Percentiles rank a stretch among this genome's conserved stretches.
phyloP scores from a whole-genome alignment of 2,329 filamentous ascomycete genomes.

The Aspergillus costaricaensis region DNA sequence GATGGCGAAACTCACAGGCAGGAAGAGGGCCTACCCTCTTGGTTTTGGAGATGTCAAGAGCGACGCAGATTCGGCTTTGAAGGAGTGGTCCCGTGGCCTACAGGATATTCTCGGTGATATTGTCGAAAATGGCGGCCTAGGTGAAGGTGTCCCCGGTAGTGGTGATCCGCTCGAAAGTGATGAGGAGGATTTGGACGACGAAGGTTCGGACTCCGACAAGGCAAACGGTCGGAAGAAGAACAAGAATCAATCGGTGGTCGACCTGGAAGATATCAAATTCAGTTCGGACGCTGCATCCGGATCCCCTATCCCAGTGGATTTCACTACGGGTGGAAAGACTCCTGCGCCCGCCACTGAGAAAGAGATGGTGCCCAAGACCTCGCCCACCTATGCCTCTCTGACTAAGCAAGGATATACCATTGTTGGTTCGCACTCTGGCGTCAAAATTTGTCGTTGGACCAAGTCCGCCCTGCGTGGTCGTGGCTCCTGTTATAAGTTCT shows the following conservation, averaged over 20 bases:
- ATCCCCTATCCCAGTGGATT: slow-evolving; percentile 75
- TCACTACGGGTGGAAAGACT: slow-evolving; percentile 60
- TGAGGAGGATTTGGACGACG: slow-evolving; percentile 66
- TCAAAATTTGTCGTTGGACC: slow-evolving; percentile 98
- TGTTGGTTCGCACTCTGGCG: slow-evolving; percentile 90
- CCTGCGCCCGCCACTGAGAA: slow-evolving; percentile 58
- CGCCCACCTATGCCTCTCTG: slow-evolving; percentile 82
- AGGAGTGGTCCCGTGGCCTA: slow-evolving; percentile 78
- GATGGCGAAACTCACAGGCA: slow-evolving; percentile 91
- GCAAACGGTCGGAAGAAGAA: slow-evolving; percentile 51
- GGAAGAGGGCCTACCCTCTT: slow-evolving; percentile 83
- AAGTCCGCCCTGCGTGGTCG: slow-evolving; percentile 92
- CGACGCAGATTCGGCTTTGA: slow-evolving; percentile 66
- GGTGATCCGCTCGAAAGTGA: slow-evolving; percentile 85
- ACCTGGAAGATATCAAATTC: slow-evolving; percentile 78
- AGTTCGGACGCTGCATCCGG: slow-evolving; percentile 30
- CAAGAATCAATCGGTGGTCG: slow-evolving; percentile 59
- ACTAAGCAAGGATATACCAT: slow-evolving; percentile 98
- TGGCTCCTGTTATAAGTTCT: slow-evolving; percentile 96
- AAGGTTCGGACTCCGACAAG: slow-evolving; percentile 54
- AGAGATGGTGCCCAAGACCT: slow-evolving; percentile 91
- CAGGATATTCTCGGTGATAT: slow-evolving; percentile 68
- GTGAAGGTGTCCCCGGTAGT: slow-evolving; percentile 73
- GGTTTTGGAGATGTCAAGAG: slow-evolving; percentile 83
- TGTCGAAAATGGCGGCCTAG: slow-evolving; percentile 53